Evolutionary conservation across 352 stramenopile genomes (phyloP), one percentile per base, ranked within the genome.

Genomic region (Aphanomyces euteiches): DNA sequence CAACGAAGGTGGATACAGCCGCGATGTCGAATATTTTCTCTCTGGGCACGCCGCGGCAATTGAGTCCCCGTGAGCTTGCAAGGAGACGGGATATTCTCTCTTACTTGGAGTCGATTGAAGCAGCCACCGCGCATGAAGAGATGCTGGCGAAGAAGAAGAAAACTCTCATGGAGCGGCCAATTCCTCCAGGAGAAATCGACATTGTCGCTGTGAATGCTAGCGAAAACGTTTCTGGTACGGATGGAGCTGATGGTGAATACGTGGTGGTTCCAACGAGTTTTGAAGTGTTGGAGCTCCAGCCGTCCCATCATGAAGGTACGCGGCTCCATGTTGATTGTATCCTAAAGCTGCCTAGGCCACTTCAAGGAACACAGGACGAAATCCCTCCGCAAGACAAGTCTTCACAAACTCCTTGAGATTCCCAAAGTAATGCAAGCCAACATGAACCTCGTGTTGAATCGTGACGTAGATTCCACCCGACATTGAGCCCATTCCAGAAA

Each of bases 1-100:
- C 63, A 17, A 3, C 54, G 17, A 61, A 37, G 28, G 17, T 53
- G 1, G 64, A 70, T 41, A n/a, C 34, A 19, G 43, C 64, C n/a
- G 39, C 64, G 17, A 61, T 89, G 5, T 75, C 78, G 10, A 86
- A 89, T 56, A 87, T 89, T 17, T 89, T 90, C 56, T 76, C 77
- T 3, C 77, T 89, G 7, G 79, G 81, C 1, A 90, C 81, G 10
- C 83, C 83, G 8, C 77, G 81, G 5, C 81, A 88, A 43, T 68
- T 90, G 47, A 78, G 72, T 34, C 60, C 56, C 2, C 70, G 80
- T 0, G 83, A 90, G 45, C 64, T 87, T 21, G 76, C 81, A 17
- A 57, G 81, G 36, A 71, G 83, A 15, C 83, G 80, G 21, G 83
- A 90, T 47, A 72, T 90, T 39, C 37, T 89, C 19, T 68, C 78